Conservation (phyloP, 2,329 filamentous ascomycete genomes). For the Reticulascus tulasneorum region DNA sequence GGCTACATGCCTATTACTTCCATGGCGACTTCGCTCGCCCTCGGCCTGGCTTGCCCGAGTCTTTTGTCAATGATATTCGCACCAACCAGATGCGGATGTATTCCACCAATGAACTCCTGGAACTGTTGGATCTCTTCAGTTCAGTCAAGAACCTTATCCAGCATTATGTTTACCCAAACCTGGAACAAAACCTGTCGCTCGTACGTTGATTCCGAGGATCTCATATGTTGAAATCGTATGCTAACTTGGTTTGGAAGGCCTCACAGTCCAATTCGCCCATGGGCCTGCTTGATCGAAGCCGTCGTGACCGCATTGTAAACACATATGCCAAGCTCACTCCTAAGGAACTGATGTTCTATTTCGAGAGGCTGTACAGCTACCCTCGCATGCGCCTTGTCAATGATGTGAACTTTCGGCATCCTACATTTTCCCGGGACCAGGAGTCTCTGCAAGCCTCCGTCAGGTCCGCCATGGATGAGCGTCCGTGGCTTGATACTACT, state of each 20-base stretch:
- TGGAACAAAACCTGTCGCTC: conserved; percentile 30
- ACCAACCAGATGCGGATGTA: conserved; percentile 39
- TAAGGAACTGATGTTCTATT: conserved; percentile 43
- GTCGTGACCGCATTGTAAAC: conserved; percentile 31
- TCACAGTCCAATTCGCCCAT: conserved; percentile 7
- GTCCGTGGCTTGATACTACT: conserved; percentile 28
- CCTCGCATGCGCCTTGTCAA: conserved; percentile 40
- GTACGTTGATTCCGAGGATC: conserved; percentile 21
- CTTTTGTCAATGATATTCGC: conserved; percentile 35
- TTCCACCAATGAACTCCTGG: conserved; percentile 39
- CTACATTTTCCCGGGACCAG: conserved; percentile 39
- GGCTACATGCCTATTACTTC: conserved; percentile 50
- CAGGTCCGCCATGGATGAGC: conserved; percentile 33
- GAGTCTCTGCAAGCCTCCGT: conserved; percentile 39
- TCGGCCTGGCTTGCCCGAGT: conserved; percentile 31
- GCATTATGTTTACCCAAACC: conserved; percentile 42
- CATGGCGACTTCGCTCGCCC: conserved; percentile 39
- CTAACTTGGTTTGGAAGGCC: conserved; percentile 2
- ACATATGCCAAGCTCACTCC: conserved; percentile 48
- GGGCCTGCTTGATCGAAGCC: conserved; percentile 12
- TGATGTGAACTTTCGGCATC: conserved; percentile 35
- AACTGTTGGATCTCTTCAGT: conserved; percentile 40
- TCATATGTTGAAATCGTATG: neutral
- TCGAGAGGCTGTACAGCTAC: conserved; percentile 42
- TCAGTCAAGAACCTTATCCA: conserved; percentile 41